Conservation (phyloP, 1,284 basidiomycete genomes). For the Trametes versicolor region DNA sequence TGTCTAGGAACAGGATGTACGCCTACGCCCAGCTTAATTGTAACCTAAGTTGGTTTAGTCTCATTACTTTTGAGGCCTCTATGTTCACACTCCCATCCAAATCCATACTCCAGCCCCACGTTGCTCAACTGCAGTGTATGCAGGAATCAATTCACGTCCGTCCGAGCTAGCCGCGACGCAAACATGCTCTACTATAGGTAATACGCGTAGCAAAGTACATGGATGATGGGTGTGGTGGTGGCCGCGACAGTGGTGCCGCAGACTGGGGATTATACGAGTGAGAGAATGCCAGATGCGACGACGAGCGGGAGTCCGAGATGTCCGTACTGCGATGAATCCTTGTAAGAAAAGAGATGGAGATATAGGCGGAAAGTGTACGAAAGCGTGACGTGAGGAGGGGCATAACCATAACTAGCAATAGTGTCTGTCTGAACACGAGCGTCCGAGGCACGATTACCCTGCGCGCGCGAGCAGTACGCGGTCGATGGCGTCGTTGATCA, state of each 20-base stretch:
- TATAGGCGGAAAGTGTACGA: constrained; percentile 19
- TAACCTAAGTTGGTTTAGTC: too few species aligned
- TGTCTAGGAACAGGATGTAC: too few species aligned
- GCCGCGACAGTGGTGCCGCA: background rate
- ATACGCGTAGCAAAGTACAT: constrained; percentile 36
- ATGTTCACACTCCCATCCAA: background rate
- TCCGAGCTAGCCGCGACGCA: constrained; percentile 21
- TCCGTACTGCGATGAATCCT: constrained; percentile 32
- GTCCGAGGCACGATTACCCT: constrained; percentile 30
- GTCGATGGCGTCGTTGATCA: constrained; percentile 80
- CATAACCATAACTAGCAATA: constrained; percentile 17
- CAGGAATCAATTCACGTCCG: constrained; percentile 7
- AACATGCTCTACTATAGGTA: constrained; percentile 33
- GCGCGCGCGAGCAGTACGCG: constrained; percentile 57
- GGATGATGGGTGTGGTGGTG: constrained; percentile 20
- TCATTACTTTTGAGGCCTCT: too few species aligned
- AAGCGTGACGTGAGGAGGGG: constrained; percentile 6
- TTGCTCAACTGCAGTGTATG: background rate
- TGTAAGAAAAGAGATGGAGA: constrained; percentile 21
- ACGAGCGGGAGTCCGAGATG: constrained; percentile 27
- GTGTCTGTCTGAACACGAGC: constrained; percentile 16
- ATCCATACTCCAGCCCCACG: background rate
- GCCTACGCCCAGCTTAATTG: too few species aligned
- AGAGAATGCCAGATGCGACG: constrained; percentile 24
- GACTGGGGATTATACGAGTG: constrained; percentile 29